Evolutionary conservation across 192 early-diverging fungal genomes (phyloP).

Genomic region (Borealophlyctis nickersoniae): DNA sequence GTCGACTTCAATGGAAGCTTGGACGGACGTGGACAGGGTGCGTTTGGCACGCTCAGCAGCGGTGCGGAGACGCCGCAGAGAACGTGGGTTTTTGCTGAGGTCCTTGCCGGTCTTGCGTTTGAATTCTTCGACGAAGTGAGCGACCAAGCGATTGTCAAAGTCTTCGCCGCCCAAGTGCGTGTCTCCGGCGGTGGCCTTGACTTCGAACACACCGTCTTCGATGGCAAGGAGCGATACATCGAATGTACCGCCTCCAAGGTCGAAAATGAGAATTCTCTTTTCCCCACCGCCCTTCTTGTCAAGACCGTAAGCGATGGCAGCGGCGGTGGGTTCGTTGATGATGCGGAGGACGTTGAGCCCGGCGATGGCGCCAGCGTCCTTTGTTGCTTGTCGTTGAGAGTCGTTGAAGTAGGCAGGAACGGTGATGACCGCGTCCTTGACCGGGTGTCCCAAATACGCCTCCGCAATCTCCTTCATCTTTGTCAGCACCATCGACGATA

Average conservation of each 20-base stretch:
- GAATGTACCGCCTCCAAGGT: conserved; percentile 97
- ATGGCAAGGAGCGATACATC: conserved; percentile 97
- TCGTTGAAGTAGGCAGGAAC: conserved; percentile 99
- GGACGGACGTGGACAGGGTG: conserved; percentile 88
- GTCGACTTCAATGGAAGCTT: conserved; percentile 94
- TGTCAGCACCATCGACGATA: conserved; percentile 94
- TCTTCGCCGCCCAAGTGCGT: conserved; percentile 99
- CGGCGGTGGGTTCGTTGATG: conserved; percentile 99
- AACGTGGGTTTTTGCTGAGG: conserved; percentile 82
- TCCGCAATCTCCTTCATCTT: conserved; percentile 99
- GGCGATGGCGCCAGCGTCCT: conserved; percentile 96
- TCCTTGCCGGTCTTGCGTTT: conserved; percentile 99
- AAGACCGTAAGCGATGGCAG: conserved; percentile 98
- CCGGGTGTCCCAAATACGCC: conserved; percentile 76
- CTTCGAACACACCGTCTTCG: conserved; percentile 97
- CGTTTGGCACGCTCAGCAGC: conserved; percentile 98
- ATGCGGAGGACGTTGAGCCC: conserved; percentile 98
- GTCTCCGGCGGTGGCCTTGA: conserved; percentile 98
- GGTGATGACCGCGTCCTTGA: conserved; percentile 93
- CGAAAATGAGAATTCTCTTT: conserved; percentile 93
- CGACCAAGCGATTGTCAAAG: conserved; percentile 98
- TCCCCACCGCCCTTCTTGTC: conserved; percentile 92
- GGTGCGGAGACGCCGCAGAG: conserved; percentile 94
- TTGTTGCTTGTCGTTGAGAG: conserved; percentile 99
- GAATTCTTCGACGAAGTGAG: conserved; percentile 93